Percentiles rank a stretch among this genome's conserved stretches.
Conservation (phyloP, 495 filamentous ascomycete genomes). For the Daldinia vernicosa region DNA sequence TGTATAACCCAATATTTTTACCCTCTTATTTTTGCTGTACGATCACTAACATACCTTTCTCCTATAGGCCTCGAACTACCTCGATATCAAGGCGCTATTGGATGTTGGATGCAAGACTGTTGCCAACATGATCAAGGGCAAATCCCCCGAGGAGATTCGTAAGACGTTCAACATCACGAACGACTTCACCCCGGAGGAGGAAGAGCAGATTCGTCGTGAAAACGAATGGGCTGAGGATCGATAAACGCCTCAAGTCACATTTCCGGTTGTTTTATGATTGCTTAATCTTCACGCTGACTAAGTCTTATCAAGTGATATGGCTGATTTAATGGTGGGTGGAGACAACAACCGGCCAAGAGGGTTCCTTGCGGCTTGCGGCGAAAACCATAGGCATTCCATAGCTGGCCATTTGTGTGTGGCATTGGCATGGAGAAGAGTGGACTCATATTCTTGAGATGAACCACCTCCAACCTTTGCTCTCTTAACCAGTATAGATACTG, state of each 20-base stretch:
- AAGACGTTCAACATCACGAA: slow-evolving; percentile 88
- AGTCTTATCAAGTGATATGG: background rate
- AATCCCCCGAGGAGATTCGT: slow-evolving; percentile 81
- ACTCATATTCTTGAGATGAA: slow-evolving; percentile 3
- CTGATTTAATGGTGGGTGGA: background rate
- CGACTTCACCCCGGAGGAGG: slow-evolving; percentile 83
- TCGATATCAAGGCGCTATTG: slow-evolving; percentile 83
- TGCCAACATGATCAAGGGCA: slow-evolving; percentile 89
- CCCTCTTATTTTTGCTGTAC: background rate
- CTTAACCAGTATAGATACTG: background rate
- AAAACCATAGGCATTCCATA: background rate
- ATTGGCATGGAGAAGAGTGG: slow-evolving; percentile 3
- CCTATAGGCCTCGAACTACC: slow-evolving; percentile 73
- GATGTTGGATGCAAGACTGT: slow-evolving; percentile 88
- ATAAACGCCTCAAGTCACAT: slow-evolving; percentile 37
- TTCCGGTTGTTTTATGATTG: background rate
- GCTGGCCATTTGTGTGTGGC: slow-evolving; percentile 1
- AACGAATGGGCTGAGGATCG: slow-evolving; percentile 87
- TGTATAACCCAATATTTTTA: slow-evolving; percentile 46
- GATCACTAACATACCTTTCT: slow-evolving; percentile 21
- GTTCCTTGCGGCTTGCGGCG: background rate
- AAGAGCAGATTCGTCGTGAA: slow-evolving; percentile 83
- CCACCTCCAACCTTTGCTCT: background rate
- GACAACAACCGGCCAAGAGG: background rate
- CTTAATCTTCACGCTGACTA: background rate